Base-by-base conservation (phyloP, 805 yeast genomes). In the Kuraishia piskuri region DNA sequence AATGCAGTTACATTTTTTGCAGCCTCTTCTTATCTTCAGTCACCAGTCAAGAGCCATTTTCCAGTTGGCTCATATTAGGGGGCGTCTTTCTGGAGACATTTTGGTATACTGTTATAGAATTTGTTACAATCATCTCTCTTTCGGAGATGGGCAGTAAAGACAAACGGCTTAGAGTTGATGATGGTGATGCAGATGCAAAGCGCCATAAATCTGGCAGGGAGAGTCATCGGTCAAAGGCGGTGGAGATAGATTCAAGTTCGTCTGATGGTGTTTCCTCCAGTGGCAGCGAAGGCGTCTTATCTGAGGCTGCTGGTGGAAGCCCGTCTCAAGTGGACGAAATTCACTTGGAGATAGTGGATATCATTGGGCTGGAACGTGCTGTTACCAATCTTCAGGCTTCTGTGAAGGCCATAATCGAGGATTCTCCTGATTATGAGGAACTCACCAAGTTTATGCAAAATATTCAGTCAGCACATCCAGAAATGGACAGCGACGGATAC, bases 381-480 rank as follows among this genome's bases (percentile, higher is more conserved):
- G 75, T 80, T 2, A 64, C 75, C 1, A 75, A 73, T 48, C 61
- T 84, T 2, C 82, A 84, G 53, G 79, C 77, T 48, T 71, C 80
- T 22, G 69, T 84, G 7, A 70, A 71, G 51, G 68, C 73, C 12
- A 73, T 87, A 20, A 54, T 84, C 2, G 70, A 75, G 3, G 76
- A 77, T n/a, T 76, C 89, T 1, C 90, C 90, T 2, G 76, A 77
- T 51, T 58, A 71, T 12, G 67, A 72, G 14, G 68, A 75, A 67
- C 76, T 74, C 55, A 70, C 60, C 54, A 59, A 46, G 56, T 67
- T 62, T 46, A 53, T 76, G 2, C 59, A 65, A 12, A 52, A 48
- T 20, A 36, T 49, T 17, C 22, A 17, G 8, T 53, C 54, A 21
- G 45, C 49, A n/a, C 22, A 46, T 12, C 46, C 53, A 44, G 12